Conservation (phyloP, 2,329 filamentous ascomycete species). For the Teratosphaeria gauchensis region DNA sequence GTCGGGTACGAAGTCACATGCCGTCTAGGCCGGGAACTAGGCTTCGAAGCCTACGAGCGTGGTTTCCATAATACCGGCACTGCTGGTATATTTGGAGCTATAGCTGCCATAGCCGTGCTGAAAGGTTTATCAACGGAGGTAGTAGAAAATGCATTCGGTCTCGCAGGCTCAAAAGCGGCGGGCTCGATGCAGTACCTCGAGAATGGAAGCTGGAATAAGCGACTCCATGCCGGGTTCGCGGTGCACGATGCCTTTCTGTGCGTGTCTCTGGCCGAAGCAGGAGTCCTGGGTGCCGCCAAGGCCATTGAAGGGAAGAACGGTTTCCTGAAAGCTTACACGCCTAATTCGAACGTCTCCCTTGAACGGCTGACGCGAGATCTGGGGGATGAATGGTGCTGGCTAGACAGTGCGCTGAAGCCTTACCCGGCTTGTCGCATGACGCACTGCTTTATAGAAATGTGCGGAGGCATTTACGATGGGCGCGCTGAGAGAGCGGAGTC, state of each 20-base stretch:
- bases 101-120: constrained; percentile 25
- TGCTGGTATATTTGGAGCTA: constrained; percentile 29
- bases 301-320: constrained; percentile 22
- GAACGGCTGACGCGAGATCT: constrained; percentile 12
- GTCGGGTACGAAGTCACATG: constrained; percentile 28
- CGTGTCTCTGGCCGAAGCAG: constrained; percentile 27
- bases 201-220: constrained; percentile 31
- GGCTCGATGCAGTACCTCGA: constrained; percentile 32
- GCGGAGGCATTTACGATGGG: constrained; percentile 11
- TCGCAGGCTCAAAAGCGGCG: constrained; percentile 29
- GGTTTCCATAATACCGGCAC: constrained; percentile 32
- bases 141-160: constrained; percentile 28
- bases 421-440: constrained; percentile 25
- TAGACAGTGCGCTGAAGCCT: constrained; percentile 19
- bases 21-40: constrained; percentile 26
- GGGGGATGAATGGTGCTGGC: constrained; percentile 19
- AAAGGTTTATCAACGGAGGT: constrained; percentile 13
- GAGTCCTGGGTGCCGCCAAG: constrained; percentile 21
- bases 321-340: constrained; percentile 22
- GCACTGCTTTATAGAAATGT: constrained; percentile 23
- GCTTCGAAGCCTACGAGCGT: constrained; percentile 25
- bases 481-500: neutral
- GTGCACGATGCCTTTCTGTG: constrained; percentile 31
- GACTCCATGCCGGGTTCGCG: constrained; percentile 31
- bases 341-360: constrained; percentile 14